Evolutionary conservation across 2,329 filamentous ascomycete genomes (phyloP).

Genomic region (Ceratocystis cacaofunesta): DNA sequence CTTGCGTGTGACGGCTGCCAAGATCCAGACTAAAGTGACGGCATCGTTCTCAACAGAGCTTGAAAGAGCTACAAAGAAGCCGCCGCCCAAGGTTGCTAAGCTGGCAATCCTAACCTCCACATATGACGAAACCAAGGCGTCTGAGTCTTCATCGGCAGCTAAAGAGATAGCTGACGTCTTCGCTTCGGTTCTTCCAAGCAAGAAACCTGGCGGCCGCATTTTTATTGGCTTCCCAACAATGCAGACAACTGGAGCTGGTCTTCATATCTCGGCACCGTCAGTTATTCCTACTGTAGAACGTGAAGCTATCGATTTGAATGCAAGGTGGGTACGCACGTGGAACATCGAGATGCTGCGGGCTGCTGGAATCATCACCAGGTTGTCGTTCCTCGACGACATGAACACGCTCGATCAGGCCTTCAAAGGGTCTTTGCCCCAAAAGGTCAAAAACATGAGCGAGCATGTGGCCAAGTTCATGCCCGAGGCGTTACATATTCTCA

Average conservation of each 20-base stretch:
- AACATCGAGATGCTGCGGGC: slow-evolving; percentile 86
- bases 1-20: slow-evolving; percentile 71
- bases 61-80: slow-evolving; percentile 92
- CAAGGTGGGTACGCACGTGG: slow-evolving; percentile 87
- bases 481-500: slow-evolving; percentile 66
- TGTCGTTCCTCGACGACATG: slow-evolving; percentile 86
- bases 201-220: slow-evolving; percentile 66
- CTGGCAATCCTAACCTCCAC: slow-evolving; percentile 83
- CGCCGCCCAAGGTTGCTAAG: slow-evolving; percentile 74
- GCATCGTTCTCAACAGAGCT: slow-evolving; percentile 66
- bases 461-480: slow-evolving; percentile 55
- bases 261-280: slow-evolving; percentile 89
- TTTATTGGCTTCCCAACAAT: slow-evolving; percentile 98
- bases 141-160: slow-evolving; percentile 37
- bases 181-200: slow-evolving; percentile 74
- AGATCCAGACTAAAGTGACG: slow-evolving; percentile 60
- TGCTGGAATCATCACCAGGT: slow-evolving; percentile 74
- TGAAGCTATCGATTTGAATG: slow-evolving; percentile 93
- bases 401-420: slow-evolving; percentile 51
- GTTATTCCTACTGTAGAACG: slow-evolving; percentile 95
- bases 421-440: slow-evolving; percentile 30
- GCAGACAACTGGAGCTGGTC: slow-evolving; percentile 85
- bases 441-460: slow-evolving; percentile 42
- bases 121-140: slow-evolving; percentile 63
- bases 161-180: slow-evolving; percentile 56